These are phyloP conservation scores for Fusarium concolor DNA, from an alignment of 2,329 filamentous ascomycete species.

Conservation along the genomic window DNA sequence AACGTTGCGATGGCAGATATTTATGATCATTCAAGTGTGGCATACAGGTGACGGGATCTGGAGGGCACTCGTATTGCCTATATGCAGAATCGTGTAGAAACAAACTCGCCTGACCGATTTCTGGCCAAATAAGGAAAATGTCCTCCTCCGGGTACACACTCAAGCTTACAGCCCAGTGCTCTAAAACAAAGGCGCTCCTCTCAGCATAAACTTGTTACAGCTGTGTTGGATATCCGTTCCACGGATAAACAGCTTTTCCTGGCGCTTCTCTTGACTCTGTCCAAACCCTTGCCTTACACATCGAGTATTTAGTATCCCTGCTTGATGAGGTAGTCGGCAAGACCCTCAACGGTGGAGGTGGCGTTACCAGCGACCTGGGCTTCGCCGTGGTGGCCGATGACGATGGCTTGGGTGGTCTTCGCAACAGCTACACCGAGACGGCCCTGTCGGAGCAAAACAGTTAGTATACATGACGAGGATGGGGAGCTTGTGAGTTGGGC, in stretches of 20 bases:
- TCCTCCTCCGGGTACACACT: slow-evolving; percentile 37
- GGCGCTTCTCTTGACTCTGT: slow-evolving; percentile 17
- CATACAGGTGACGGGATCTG: slow-evolving; percentile 15
- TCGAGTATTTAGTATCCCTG: slow-evolving; percentile 73
- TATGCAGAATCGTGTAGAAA: slow-evolving; percentile 47
- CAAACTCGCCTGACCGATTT: slow-evolving; percentile 40
- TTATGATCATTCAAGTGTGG: slow-evolving; percentile 1
- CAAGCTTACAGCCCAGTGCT: slow-evolving; percentile 37
- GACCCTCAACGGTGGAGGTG: slow-evolving; percentile 80
- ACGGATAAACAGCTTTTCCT: slow-evolving; percentile 32
- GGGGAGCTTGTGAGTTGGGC: not conserved
- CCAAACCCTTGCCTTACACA: slow-evolving; percentile 15
- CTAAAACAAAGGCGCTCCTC: slow-evolving; percentile 42
- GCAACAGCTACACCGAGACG: slow-evolving; percentile 83
- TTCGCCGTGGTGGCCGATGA: slow-evolving; percentile 89
- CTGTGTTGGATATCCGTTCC: slow-evolving; percentile 35
- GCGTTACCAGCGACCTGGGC: slow-evolving; percentile 78
- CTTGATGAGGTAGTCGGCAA: slow-evolving; percentile 88
- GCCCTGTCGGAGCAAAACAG: slow-evolving; percentile 59
- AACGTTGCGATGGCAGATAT: slow-evolving; percentile 4
- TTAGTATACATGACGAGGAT: slow-evolving; percentile 5
- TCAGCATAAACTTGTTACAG: slow-evolving; percentile 41
- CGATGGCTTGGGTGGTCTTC: slow-evolving; percentile 89
- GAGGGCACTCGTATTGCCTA: slow-evolving; percentile 44
- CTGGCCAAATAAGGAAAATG: slow-evolving; percentile 40